These are phyloP conservation scores for Trichoderma virens DNA, from an alignment of 495 filamentous ascomycete species.

Conservation along the genomic window DNA sequence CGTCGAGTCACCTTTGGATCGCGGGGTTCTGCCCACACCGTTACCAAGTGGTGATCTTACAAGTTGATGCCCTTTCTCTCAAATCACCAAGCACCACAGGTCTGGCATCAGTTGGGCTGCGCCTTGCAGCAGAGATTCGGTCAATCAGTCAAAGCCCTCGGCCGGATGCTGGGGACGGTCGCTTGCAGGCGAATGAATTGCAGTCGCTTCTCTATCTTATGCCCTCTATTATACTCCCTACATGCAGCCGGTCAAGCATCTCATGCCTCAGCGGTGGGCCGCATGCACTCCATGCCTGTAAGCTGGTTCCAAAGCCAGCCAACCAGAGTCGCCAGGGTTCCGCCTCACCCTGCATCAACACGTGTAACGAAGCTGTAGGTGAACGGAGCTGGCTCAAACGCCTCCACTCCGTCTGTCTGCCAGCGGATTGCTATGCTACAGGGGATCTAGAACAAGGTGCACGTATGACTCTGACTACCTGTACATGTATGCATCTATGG, in stretches of 20 bases:
- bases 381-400: background rate
- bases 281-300: background rate
- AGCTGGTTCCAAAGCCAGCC: background rate
- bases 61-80: background rate
- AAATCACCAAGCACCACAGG: background rate
- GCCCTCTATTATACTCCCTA: background rate
- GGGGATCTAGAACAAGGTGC: background rate
- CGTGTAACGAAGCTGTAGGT: slow-evolving; percentile 5
- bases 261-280: slow-evolving; percentile 1
- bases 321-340: background rate
- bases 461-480: background rate
- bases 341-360: slow-evolving; percentile 3
- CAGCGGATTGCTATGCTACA: background rate
- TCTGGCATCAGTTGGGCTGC: background rate
- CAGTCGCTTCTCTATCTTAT: background rate
- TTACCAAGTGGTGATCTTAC: background rate
- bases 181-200: background rate
- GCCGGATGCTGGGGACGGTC: background rate
- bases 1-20: background rate
- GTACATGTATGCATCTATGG: background rate
- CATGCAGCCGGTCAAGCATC: background rate
- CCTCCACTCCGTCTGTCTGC: background rate
- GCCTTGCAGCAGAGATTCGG: background rate
- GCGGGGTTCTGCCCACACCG: background rate
- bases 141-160: background rate